Evolutionary conservation across 169 alveolate genomes (phyloP).

Genomic region (Plasmodium gonderi): DNA sequence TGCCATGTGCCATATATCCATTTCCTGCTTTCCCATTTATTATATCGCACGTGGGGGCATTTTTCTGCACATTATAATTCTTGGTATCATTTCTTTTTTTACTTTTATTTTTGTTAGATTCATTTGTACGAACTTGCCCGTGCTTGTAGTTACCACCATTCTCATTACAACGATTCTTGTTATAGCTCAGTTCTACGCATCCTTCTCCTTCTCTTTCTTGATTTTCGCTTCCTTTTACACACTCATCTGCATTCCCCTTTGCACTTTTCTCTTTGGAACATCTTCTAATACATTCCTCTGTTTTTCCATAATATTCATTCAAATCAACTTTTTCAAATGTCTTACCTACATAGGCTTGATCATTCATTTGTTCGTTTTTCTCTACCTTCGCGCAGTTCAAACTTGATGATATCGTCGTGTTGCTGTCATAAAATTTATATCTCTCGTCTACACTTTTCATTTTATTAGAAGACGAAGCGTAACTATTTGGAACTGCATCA

Average conservation of each 20-base stretch:
- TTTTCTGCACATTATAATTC: not conserved
- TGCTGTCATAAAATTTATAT: constrained; percentile 27
- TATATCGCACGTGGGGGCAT: not conserved
- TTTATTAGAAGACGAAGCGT: not conserved
- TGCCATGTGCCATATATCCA: too few species aligned
- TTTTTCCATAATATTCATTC: constrained; percentile 43
- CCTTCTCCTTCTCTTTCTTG: not conserved
- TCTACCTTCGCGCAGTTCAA: constrained; percentile 39
- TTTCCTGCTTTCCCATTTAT: not conserved
- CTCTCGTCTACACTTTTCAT: not conserved
- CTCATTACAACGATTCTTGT: not conserved
- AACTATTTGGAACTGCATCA: not conserved
- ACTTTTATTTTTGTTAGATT: not conserved
- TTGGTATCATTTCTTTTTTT: not conserved
- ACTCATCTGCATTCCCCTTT: not conserved
- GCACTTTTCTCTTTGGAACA: not conserved
- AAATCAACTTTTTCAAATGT: constrained; percentile 41
- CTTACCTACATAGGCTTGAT: constrained; percentile 2
- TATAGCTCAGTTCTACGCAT: not conserved
- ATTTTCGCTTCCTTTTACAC: not conserved
- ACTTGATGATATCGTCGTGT: constrained; percentile 58
- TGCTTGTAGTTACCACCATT: too few species aligned
- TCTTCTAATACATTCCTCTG: constrained; percentile 8
- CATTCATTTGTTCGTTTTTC: constrained; percentile 11
- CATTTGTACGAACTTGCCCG: too few species aligned